Evolutionary conservation across 2,329 filamentous ascomycete genomes (phyloP).

Genomic region (Aschersonia sp.): DNA sequence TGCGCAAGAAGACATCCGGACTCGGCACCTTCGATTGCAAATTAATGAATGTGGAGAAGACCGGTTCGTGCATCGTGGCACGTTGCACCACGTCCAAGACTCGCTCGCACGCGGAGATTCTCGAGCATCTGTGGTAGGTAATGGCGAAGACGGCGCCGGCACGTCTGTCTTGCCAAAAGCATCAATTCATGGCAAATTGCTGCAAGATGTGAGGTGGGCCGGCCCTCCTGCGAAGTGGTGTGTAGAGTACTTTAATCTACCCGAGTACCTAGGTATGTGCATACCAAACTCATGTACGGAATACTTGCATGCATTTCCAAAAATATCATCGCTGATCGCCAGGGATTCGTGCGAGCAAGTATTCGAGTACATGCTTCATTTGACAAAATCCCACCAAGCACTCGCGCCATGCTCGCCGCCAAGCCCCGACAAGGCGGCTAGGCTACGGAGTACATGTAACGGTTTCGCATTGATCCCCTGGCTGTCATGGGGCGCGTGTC

Average conservation of each 20-base stretch:
- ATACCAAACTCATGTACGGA: not conserved
- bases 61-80: slow-evolving; percentile 1
- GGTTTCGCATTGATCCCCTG: not conserved
- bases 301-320: too few species aligned
- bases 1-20: too few species aligned
- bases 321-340: too few species aligned
- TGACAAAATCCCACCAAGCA: too few species aligned
- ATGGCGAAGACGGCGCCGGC: not conserved
- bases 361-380: too few species aligned
- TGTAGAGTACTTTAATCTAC: too few species aligned
- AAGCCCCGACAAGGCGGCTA: too few species aligned
- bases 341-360: too few species aligned
- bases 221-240: not conserved
- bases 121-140: too few species aligned
- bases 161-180: not conserved
- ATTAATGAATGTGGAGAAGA: slow-evolving; percentile 2
- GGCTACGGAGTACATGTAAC: not conserved
- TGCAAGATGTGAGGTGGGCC: not conserved
- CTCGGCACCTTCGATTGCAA: not conserved
- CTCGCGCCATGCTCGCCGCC: too few species aligned
- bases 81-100: not conserved
- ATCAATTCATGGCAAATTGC: not conserved
- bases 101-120: too few species aligned
- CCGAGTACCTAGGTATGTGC: not conserved
- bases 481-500: not conserved